Conservation (phyloP, 2,329 filamentous ascomycete genomes). For the Gnomoniopsis smithogilvyi region DNA sequence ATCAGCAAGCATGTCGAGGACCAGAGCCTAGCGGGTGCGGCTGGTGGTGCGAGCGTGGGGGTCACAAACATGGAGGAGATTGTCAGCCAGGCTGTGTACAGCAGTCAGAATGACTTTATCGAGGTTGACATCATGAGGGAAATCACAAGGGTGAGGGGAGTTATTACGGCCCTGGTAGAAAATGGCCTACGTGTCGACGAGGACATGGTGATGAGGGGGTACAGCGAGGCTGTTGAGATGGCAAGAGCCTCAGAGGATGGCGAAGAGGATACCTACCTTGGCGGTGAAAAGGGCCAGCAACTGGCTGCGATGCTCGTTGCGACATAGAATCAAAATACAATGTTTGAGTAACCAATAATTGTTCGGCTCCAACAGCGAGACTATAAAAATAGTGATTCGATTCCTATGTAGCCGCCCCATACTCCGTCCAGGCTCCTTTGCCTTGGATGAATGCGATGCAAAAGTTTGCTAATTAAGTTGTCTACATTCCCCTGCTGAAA, state of each 20-base stretch:
- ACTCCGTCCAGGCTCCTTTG: neutral
- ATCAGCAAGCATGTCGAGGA: constrained; percentile 79
- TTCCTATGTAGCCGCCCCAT: neutral
- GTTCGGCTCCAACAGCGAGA: neutral
- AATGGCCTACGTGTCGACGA: constrained; percentile 84
- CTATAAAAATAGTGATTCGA: neutral
- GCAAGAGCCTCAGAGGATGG: constrained; percentile 56
- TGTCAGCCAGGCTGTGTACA: constrained; percentile 83
- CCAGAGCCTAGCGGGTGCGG: constrained; percentile 41
- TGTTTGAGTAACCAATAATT: neutral
- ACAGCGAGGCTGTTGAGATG: constrained; percentile 76
- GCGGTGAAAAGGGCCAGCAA: constrained; percentile 52
- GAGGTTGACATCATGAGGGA: constrained; percentile 74
- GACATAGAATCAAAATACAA: constrained; percentile 14
- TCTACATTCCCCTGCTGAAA: constrained; percentile 10
- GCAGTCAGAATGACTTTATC: constrained; percentile 90
- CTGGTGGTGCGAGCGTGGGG: constrained; percentile 54
- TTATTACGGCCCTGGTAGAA: constrained; percentile 80
- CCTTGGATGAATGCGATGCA: neutral
- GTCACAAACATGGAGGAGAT: constrained; percentile 88
- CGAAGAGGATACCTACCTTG: constrained; percentile 58
- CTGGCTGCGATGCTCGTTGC: constrained; percentile 41
- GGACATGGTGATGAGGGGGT: constrained; percentile 78
- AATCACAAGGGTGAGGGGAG: constrained; percentile 78
- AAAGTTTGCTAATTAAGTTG: neutral